These are phyloP conservation scores for Xanthoparmelia taractica DNA, from an alignment of 495 filamentous ascomycete species.

Conservation along the genomic window DNA sequence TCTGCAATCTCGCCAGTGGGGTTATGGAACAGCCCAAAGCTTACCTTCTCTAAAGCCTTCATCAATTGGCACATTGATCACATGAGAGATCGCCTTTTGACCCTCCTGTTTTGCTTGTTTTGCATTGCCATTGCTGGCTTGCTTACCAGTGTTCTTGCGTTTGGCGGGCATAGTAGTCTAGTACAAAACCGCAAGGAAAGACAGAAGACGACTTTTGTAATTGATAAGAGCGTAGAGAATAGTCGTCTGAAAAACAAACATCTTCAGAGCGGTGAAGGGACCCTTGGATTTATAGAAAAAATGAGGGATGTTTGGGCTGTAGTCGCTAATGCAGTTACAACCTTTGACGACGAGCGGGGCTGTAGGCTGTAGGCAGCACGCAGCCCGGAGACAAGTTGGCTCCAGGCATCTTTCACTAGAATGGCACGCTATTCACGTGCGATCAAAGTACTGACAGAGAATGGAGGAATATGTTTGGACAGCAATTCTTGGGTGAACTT, in stretches of 20 bases:
- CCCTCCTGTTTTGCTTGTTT: conserved; percentile 35
- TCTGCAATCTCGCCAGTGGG: neutral
- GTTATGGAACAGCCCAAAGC: no score
- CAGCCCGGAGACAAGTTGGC: neutral
- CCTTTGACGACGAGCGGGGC: neutral
- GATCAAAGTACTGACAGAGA: neutral
- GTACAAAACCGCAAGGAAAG: neutral
- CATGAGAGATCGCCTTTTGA: conserved; percentile 36
- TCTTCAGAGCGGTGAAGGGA: neutral
- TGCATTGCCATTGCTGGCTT: conserved; percentile 15
- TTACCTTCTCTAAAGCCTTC: conserved; percentile 35
- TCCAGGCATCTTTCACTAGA: conserved; percentile 10
- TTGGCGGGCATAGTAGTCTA: conserved; percentile 23
- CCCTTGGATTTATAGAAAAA: neutral
- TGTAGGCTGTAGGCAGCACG: conserved; percentile 10
- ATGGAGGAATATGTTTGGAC: no score
- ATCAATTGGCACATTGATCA: conserved; percentile 45
- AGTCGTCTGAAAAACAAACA: neutral
- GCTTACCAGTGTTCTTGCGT: conserved; percentile 21
- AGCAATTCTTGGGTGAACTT: no score
- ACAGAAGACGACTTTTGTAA: neutral
- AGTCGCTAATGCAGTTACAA: conserved; percentile 6
- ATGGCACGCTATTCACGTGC: conserved; percentile 8
- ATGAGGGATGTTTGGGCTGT: neutral
- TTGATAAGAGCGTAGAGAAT: neutral